phyloP scores from a whole-genome alignment of 2,329 filamentous ascomycete species.

The Plectosphaerella plurivora region DNA sequence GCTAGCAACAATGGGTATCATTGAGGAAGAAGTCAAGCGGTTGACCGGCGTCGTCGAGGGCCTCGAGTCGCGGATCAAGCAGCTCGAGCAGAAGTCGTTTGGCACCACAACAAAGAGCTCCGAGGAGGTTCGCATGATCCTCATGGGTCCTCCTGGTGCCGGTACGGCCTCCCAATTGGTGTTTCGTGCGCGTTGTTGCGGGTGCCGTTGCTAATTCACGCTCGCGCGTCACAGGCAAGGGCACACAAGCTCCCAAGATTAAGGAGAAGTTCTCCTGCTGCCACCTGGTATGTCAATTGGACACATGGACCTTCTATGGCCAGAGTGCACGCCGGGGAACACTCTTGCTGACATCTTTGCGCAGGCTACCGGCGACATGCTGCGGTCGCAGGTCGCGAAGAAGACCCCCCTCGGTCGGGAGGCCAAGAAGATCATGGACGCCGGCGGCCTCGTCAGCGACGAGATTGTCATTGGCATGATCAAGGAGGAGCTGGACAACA shows the following conservation, averaged over 20 bases:
- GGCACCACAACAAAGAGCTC: conserved; percentile 48
- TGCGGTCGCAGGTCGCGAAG: conserved; percentile 95
- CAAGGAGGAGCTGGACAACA: conserved; percentile 90
- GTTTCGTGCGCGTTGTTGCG: conserved; percentile 1
- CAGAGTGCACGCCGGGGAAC: too few relatives aligned
- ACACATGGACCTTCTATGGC: neutral
- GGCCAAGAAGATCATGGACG: conserved; percentile 99
- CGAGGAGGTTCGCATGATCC: conserved; percentile 84
- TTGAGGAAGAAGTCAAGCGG: conserved; percentile 79
- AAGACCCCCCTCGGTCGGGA: conserved; percentile 92
- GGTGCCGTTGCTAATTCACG: conserved; percentile 2
- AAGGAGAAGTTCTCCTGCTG: conserved; percentile 98
- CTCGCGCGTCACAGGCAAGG: conserved; percentile 69
- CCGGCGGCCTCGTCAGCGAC: conserved; percentile 94
- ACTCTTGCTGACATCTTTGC: conserved; percentile 1
- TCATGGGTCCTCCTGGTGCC: conserved; percentile 96
- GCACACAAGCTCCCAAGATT: conserved; percentile 95
- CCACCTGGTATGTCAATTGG: conserved; percentile 70
- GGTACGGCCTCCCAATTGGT: conserved; percentile 55
- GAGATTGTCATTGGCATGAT: conserved; percentile 99
- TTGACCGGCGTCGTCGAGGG: conserved; percentile 79
- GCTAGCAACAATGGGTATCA: conserved; percentile 71
- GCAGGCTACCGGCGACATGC: conserved; percentile 97
- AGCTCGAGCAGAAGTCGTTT: conserved; percentile 72
- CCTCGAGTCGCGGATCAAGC: conserved; percentile 81